Base-by-base conservation (phyloP, 2,329 filamentous ascomycete species). In the Sarocladium strictum region DNA sequence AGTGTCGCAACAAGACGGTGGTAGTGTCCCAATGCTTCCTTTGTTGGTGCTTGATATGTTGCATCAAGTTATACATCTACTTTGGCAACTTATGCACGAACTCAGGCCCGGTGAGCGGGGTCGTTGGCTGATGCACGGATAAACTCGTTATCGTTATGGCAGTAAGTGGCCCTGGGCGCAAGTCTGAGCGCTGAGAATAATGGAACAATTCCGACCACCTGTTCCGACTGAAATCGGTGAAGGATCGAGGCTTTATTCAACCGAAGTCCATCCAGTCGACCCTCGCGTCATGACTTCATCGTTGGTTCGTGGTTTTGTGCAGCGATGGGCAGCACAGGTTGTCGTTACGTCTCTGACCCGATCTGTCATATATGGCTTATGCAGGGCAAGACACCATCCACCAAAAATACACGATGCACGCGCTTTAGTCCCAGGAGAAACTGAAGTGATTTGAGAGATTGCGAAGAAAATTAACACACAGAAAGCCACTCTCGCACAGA, bases 181-280 rank as follows among this genome's bases (percentile, higher is more conserved):
- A 51, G 47, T 51, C 47, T 51, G 47, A 51, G 47, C 47, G 47
- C 47, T 51, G 47, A 51, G 43, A 12, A 24, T 3, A 21, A n/a
- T 27, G 43, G 21, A 23, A 9, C 17, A 43, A 19, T 43, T 32
- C 7, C 29, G 29, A 32, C 29, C 12, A 32, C 29, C 29, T 32
- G 29, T 6, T 32, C 7, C 6, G 6, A 32, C 7, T 12, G 12
- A 32, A 6, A 12, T 32, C n/a, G n/a, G n/a, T n/a, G n/a, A n/a
- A n/a, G n/a, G 29, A 12, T 32, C 29, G 29, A 12, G 12, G 29
- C 29, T 32, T 32, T 12, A 12, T 7, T 32, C 29, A 32, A 32
- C 7, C 29, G 29, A 32, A 32, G 7, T 32, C 6, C n/a, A n/a
- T n/a, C n/a, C n/a, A n/a, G n/a, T n/a, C n/a, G n/a, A n/a, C n/a